Base-by-base conservation (phyloP, 2,329 filamentous ascomycete genomes). In the Ambrosiella xylebori region DNA sequence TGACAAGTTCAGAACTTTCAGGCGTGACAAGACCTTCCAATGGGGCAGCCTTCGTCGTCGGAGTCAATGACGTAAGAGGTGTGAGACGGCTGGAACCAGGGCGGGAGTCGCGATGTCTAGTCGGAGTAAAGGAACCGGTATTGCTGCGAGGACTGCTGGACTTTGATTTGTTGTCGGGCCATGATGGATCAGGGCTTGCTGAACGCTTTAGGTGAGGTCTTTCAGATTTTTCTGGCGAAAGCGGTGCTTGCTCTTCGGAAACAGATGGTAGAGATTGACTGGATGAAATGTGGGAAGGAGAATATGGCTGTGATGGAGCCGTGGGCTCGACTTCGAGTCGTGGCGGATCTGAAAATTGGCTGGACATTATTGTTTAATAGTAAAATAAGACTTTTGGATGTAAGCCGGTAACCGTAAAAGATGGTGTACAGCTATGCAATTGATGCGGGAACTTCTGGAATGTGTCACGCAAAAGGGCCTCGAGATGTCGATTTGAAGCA, bases 51-150 rank as follows among this genome's bases (percentile, higher is more conserved):
- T 60, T 60, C 35, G 56, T 38, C 13, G n/a, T 51, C 12, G 50
- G 45, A 36, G 17, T 45, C n/a, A 27, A 45, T 15, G 55, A 27
- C 17, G 37, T 54, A 54, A 60, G 57, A 35, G 58, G 57, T 15
- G 58, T 27, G 7, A 60, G 49, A 4, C 58, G 58, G 35, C 49
- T 57, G 56, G 54, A 57, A n/a, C 54, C 35, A 9, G 54, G 35
- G 6, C 54, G 50, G 19, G 40, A 60, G 35, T 54, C 58, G n/a
- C 50, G 50, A 13, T 53, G 19, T 53, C 51, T 53, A 6, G 35
- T 53, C 12, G 51, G 51, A n/a, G 51, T 53, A 38, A 36, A 38
- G 2, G 35, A 41, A 6, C 40, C 38, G 8, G 58, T 49, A 19
- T 52, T 39, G 15, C 39, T 53, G 27, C 54, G 41, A 27, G 27